phyloP scores from a whole-genome alignment of 108 stramenopile genomes.

The Nitzschia sp. region DNA sequence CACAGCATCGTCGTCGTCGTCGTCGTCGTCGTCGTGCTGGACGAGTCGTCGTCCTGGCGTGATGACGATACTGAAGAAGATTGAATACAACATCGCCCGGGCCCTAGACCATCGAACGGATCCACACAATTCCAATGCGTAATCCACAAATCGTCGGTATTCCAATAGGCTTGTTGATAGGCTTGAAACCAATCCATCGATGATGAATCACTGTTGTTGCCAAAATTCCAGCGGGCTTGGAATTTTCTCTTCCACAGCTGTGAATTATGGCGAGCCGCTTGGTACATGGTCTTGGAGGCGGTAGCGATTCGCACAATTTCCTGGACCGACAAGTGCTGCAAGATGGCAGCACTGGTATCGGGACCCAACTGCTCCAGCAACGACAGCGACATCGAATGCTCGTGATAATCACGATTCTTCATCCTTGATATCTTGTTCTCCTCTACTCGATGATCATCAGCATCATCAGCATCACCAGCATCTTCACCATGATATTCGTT shows the following conservation, averaged over 20 bases:
- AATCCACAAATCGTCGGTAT: constrained; percentile 71
- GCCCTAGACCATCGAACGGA: constrained; percentile 51
- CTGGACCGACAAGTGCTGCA: constrained; percentile 26
- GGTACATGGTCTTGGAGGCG: constrained; percentile 20
- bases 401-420: neutral
- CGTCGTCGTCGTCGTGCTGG: neutral
- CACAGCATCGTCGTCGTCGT: neutral
- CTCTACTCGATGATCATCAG: neutral
- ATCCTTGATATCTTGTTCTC: neutral
- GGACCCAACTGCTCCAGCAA: constrained; percentile 7
- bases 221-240: constrained; percentile 49
- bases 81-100: constrained; percentile 48
- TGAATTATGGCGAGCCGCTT: constrained; percentile 12
- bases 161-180: constrained; percentile 52
- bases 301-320: constrained; percentile 24
- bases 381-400: neutral
- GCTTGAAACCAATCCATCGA: constrained; percentile 41
- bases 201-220: neutral
- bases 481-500: neutral
- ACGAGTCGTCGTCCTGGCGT: neutral
- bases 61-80: too few species aligned
- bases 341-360: constrained; percentile 13
- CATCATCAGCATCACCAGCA: too few species aligned
- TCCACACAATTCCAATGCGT: constrained; percentile 69
- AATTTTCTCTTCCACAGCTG: constrained; percentile 58